phyloP scores from a whole-genome alignment of 108 stramenopile genomes.

The Aurantiochytrium sp. region DNA sequence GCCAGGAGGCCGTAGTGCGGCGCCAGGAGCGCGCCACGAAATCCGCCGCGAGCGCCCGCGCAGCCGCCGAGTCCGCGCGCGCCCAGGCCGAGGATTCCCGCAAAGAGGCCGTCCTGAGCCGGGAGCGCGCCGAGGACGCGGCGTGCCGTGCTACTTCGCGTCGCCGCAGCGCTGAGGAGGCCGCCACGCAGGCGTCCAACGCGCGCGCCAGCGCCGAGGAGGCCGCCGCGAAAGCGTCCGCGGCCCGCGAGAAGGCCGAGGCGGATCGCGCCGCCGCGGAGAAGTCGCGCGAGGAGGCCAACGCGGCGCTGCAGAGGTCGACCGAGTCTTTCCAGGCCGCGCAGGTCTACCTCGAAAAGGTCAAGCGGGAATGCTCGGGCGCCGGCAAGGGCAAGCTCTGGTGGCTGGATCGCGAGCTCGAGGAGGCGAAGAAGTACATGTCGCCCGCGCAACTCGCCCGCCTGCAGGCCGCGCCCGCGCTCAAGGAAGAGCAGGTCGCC shows the following conservation, averaged over 20 bases:
- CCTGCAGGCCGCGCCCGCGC: neutral
- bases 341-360: neutral
- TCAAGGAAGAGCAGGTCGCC: neutral
- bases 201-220: neutral
- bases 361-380: neutral
- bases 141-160: neutral
- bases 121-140: neutral
- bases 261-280: neutral
- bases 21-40: neutral
- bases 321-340: conserved; percentile 2
- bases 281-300: neutral
- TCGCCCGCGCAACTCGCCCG: neutral
- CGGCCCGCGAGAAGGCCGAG: neutral
- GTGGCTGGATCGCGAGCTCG: conserved; percentile 1
- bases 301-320: neutral
- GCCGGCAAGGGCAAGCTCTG: conserved; percentile 24
- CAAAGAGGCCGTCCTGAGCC: neutral
- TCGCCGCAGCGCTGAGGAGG: neutral
- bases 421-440: conserved; percentile 32
- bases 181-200: neutral
- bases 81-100: conserved; percentile 4
- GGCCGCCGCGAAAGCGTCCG: neutral
- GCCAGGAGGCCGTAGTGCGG: neutral
- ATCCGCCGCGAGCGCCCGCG: neutral
- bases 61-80: neutral